phyloP scores from a whole-genome alignment of 768 basidiomycete species.

The Kwoniella sp. region DNA sequence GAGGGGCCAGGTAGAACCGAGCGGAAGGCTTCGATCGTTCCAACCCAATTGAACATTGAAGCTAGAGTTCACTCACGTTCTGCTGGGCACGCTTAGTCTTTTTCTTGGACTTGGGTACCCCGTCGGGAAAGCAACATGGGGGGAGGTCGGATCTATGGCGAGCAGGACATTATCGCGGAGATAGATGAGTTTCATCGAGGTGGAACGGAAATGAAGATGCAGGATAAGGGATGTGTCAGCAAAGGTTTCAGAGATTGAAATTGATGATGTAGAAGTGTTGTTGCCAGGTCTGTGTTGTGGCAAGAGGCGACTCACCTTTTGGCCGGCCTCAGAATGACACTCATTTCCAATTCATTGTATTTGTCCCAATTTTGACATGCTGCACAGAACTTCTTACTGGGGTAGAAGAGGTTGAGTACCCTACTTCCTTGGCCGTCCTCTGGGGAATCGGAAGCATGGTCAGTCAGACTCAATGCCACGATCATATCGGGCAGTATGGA shows the following conservation, averaged over 20 bases:
- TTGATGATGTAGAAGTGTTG: too few species aligned
- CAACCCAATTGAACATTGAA: neutral
- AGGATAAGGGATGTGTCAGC: too few species aligned
- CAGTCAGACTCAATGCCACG: neutral
- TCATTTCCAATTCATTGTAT: conserved; percentile 89
- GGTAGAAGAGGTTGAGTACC: conserved; percentile 93
- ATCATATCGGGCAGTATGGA: conserved; percentile 2
- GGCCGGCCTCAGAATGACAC: conserved; percentile 88
- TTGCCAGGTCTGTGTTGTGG: too few species aligned
- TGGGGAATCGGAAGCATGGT: conserved; percentile 57
- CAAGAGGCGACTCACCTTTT: conserved; percentile 82
- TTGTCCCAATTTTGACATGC: conserved; percentile 94
- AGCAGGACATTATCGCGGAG: too few species aligned
- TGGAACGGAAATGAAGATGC: too few species aligned
- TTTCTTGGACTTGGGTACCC: conserved; percentile 49
- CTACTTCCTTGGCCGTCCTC: conserved; percentile 77
- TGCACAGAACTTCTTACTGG: conserved; percentile 91
- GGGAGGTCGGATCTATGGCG: conserved; percentile 46
- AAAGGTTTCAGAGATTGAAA: too few species aligned
- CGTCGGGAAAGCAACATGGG: conserved; percentile 50
- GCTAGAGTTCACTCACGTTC: conserved; percentile 37
- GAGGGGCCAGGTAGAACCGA: too few species aligned
- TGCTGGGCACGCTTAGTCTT: conserved; percentile 46
- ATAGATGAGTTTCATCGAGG: too few species aligned
- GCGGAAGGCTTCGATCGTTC: too few species aligned